Evolutionary conservation across 495 filamentous ascomycete species (phyloP), one percentile per base, ranked within the genome.

Genomic region (Schizothecium vesticola): DNA sequence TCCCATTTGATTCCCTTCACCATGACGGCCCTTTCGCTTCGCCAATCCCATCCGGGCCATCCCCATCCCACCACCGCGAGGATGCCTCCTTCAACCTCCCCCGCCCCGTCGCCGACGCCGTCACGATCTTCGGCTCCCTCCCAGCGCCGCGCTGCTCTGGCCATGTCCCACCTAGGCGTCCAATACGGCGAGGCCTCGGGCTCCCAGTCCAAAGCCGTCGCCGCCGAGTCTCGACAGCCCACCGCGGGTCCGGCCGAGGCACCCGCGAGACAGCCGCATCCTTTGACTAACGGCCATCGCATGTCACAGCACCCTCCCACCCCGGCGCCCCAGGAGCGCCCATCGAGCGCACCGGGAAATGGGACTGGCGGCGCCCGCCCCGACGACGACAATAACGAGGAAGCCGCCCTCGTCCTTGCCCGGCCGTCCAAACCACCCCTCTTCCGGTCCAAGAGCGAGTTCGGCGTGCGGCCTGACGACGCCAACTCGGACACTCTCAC

Each of bases 361-460:
- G 72, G 64, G 19, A 56, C 0, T 23, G 24, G 1, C 22, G 22
- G 59, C 22, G 28, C 56, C 57, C 58, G 9, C 43, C 64, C 56
- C 64, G 25, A 26, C 59, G 74, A 75, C 56, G 75, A 74, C 56
- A 69, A 73, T n/a, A 71, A 70, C 22, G 72, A 74, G 19, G 67
- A 67, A 12, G n/a, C 61, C 67, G 64, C 66, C 51, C 67, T 26
- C 58, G 23, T 69, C 57, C 67, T 36, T 56, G 21, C 71, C 4
- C 76, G 78, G 67, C 76, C 85, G 60, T 75, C 84, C 61, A 85
- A 87, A 64, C 86, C 86, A 8, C 80, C 82, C 31, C 75, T 93
- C 29, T 82, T 88, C 63, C 83, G 91, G 69, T 88, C 91, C 29
- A 91, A 86, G 76, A 93, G 88, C 76, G 91, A 93, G 70, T 88